Conservation (phyloP, 2,329 filamentous ascomycete species). For the Ophiocordyceps sinensis region DNA sequence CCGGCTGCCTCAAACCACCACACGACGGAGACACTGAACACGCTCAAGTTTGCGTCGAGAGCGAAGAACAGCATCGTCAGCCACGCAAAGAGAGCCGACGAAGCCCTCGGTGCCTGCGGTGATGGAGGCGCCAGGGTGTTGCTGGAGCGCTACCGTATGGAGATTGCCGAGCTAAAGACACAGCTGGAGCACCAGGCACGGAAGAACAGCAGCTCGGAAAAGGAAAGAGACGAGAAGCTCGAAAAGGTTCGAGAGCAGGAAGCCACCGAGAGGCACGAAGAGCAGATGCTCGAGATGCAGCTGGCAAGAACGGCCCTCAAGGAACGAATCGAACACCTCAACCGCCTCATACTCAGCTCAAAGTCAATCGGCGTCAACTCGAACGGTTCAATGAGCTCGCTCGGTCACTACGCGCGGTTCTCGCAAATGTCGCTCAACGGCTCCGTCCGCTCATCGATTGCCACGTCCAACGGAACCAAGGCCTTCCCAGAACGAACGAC, state of each 20-base stretch:
- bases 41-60: constrained; percentile 87
- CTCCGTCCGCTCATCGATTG: constrained; percentile 55
- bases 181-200: constrained; percentile 78
- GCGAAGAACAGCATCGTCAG: constrained; percentile 98
- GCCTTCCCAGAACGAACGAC: constrained; percentile 47
- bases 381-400: constrained; percentile 54
- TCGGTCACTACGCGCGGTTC: constrained; percentile 47
- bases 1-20: constrained; percentile 58
- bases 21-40: constrained; percentile 82
- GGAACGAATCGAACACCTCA: constrained; percentile 93
- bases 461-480: constrained; percentile 39
- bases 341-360: constrained; percentile 85
- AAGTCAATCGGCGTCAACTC: constrained; percentile 90
- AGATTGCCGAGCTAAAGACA: constrained; percentile 67
- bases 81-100: constrained; percentile 88
- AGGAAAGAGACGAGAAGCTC: constrained; percentile 49
- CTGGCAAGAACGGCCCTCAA: constrained; percentile 89
- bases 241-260: constrained; percentile 65
- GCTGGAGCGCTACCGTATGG: constrained; percentile 83
- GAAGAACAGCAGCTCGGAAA: constrained; percentile 46
- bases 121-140: constrained; percentile 79
- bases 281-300: constrained; percentile 98
- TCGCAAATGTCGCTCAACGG: constrained; percentile 41
- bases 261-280: constrained; percentile 75
- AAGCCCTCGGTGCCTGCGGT: constrained; percentile 65